Conservation (phyloP, 2,329 filamentous ascomycete genomes). For the Cladosporium colombiae region DNA sequence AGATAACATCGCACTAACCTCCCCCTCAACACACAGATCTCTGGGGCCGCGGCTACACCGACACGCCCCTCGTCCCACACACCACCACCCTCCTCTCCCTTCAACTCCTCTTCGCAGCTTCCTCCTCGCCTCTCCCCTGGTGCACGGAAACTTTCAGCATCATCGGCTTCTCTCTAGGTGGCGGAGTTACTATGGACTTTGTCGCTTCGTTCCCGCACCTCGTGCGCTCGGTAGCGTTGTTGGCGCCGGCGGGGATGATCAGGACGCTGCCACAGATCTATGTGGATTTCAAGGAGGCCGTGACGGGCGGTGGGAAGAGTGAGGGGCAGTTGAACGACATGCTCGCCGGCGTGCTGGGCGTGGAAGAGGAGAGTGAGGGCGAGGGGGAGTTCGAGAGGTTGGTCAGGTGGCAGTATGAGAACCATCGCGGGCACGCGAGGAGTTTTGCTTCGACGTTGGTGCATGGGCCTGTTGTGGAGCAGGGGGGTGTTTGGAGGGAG, state of each 20-base stretch:
- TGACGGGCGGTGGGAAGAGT: neutral
- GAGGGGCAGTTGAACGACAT: neutral
- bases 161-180: conserved; percentile 27
- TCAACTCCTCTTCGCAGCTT: conserved; percentile 23
- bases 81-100: conserved; percentile 6
- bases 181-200: conserved; percentile 28
- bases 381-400: conserved; percentile 14
- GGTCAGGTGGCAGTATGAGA: conserved; percentile 27
- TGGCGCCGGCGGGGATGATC: conserved; percentile 27
- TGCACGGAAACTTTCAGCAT: conserved; percentile 18
- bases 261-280: conserved; percentile 22
- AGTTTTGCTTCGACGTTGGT: conserved; percentile 25
- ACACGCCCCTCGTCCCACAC: conserved; percentile 16
- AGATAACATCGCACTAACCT: too few species aligned
- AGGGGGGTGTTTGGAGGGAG: conserved; percentile 24
- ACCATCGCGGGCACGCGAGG: conserved; percentile 25
- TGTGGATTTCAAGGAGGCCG: neutral
- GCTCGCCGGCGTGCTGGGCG: neutral
- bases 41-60: conserved; percentile 23
- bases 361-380: neutral
- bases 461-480: conserved; percentile 24
- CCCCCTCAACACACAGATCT: conserved; percentile 15
- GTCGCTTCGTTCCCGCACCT: conserved; percentile 24
- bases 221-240: conserved; percentile 23
- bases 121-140: conserved; percentile 22